phyloP scores from a whole-genome alignment of 192 early-diverging fungal species.

The Coemansia erecta region DNA sequence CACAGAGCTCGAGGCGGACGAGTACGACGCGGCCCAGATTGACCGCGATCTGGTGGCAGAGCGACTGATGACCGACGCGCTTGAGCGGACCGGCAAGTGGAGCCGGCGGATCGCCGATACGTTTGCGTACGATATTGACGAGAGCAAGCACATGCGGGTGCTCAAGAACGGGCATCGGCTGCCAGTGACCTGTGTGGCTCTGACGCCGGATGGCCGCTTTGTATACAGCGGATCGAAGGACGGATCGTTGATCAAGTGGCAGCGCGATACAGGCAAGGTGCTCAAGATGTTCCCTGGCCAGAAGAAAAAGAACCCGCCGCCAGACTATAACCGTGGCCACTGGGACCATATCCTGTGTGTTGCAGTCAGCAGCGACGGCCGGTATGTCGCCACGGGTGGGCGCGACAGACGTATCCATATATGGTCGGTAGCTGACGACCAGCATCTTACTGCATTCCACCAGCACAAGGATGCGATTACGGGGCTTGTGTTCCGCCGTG shows the following conservation, averaged over 20 bases:
- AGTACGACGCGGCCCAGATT: conserved; percentile 87
- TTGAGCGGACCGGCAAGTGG: conserved; percentile 40
- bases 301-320: conserved; percentile 58
- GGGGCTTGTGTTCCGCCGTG: conserved; percentile 80
- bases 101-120: conserved; percentile 34
- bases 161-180: conserved; percentile 61
- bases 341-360: conserved; percentile 72
- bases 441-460: conserved; percentile 68
- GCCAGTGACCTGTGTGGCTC: conserved; percentile 77
- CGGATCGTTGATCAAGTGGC: conserved; percentile 87
- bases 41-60: conserved; percentile 92
- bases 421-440: conserved; percentile 81
- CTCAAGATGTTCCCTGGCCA: conserved; percentile 71
- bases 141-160: conserved; percentile 18
- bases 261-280: conserved; percentile 63
- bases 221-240: conserved; percentile 93
- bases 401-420: conserved; percentile 87
- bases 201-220: conserved; percentile 62
- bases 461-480: conserved; percentile 93
- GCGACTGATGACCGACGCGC: conserved; percentile 75
- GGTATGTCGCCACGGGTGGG: conserved; percentile 81
- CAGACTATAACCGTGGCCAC: conserved; percentile 65
- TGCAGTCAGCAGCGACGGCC: conserved; percentile 65
- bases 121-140: conserved; percentile 30
- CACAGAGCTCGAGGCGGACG: conserved; percentile 59